Evolutionary conservation across 2,329 filamentous ascomycete genomes (phyloP).

Genomic region (Xylariaceae sp.): DNA sequence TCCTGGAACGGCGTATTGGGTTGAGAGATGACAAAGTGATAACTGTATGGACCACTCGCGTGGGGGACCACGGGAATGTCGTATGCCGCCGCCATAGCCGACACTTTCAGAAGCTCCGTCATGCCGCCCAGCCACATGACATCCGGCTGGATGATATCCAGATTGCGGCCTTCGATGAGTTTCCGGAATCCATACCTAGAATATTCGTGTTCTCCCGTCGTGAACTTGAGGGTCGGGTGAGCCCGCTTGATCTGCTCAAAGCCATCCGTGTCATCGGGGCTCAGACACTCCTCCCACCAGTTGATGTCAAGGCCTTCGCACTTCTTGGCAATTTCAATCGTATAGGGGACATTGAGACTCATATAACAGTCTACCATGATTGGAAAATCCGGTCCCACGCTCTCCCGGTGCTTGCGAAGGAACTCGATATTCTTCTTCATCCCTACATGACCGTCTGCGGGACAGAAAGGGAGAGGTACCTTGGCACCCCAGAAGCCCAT

Average conservation of each 20-base stretch:
- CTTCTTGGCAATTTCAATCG: constrained; percentile 82
- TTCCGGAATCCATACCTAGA: constrained; percentile 93
- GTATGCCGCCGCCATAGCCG: constrained; percentile 85
- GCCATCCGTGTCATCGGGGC: constrained; percentile 87
- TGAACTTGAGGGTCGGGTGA: constrained; percentile 88
- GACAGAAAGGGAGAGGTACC: constrained; percentile 83
- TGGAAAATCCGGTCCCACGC: constrained; percentile 84
- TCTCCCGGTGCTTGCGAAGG: constrained; percentile 76
- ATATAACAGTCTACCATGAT: constrained; percentile 97
- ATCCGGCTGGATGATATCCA: constrained; percentile 92
- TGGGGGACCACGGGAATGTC: constrained; percentile 95
- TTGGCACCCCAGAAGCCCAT: constrained; percentile 93
- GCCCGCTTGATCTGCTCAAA: constrained; percentile 87
- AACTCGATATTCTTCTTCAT: constrained; percentile 88
- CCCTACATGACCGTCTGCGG: constrained; percentile 78
- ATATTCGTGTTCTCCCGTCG: constrained; percentile 93
- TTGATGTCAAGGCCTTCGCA: constrained; percentile 83
- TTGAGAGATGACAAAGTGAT: constrained; percentile 93
- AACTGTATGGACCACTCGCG: constrained; percentile 88
- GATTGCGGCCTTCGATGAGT: constrained; percentile 82
- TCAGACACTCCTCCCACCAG: constrained; percentile 96
- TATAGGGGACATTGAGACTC: constrained; percentile 89
- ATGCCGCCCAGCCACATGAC: constrained; percentile 96
- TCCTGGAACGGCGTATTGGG: constrained; percentile 93
- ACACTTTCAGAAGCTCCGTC: constrained; percentile 86